Percentiles rank a stretch among this genome's conserved stretches.
Conservation (phyloP, 2,329 filamentous ascomycete genomes). For the Plectosphaerella plurivora region DNA sequence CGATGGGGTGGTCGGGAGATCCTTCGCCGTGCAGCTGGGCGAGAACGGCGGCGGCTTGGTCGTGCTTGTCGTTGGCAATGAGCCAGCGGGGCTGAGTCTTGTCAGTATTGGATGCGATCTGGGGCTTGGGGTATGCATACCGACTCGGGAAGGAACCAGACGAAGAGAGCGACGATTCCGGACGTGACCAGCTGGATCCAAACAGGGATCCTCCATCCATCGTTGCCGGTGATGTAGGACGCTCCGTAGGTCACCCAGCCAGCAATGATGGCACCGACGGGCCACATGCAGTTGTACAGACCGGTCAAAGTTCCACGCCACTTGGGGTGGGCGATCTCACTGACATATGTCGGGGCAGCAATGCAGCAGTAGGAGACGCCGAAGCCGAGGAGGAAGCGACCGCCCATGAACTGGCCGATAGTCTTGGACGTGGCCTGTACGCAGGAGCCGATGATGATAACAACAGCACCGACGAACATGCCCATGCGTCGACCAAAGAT, state of each 20-base stretch:
- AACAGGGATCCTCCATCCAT: constrained; percentile 43
- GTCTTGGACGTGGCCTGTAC: constrained; percentile 36
- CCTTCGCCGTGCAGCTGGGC: constrained; percentile 49
- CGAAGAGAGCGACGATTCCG: constrained; percentile 36
- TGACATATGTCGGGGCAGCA: constrained; percentile 44
- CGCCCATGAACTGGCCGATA: constrained; percentile 42
- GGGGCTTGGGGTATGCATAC: not conserved
- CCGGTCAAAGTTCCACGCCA: constrained; percentile 46
- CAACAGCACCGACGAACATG: constrained; percentile 31
- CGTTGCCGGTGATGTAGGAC: constrained; percentile 28
- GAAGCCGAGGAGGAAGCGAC: constrained; percentile 47
- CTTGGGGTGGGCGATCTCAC: constrained; percentile 47
- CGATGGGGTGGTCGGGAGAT: constrained; percentile 41
- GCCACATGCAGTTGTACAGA: constrained; percentile 46
- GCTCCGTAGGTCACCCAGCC: constrained; percentile 49
- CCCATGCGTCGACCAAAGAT: constrained; percentile 33
- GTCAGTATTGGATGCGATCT: too few relatives aligned
- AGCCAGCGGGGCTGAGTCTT: constrained; percentile 32
- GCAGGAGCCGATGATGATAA: constrained; percentile 36
- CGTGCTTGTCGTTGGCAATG: constrained; percentile 33
- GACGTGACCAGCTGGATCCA: constrained; percentile 49
- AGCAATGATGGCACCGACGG: constrained; percentile 47
- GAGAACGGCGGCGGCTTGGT: constrained; percentile 36
- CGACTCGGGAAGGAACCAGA: constrained; percentile 43
- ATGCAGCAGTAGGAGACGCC: constrained; percentile 46